These are phyloP conservation scores for Saccharata proteae DNA, from an alignment of 2,329 filamentous ascomycete species.

Conservation along the genomic window DNA sequence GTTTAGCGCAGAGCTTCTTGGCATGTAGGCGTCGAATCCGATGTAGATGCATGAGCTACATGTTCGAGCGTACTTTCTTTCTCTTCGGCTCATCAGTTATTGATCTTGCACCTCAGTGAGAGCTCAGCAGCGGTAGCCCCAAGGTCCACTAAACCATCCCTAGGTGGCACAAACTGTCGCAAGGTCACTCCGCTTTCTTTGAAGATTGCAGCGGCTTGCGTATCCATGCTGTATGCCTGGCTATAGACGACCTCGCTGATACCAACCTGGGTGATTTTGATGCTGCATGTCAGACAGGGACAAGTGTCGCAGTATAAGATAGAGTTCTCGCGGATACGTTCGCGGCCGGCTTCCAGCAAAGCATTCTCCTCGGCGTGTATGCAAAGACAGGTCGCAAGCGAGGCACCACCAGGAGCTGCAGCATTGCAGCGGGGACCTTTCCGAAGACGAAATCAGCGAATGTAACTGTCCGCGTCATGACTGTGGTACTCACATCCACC, in stretches of 20 bases:
- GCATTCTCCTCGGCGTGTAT: conserved; percentile 99
- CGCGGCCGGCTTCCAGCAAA: conserved; percentile 81
- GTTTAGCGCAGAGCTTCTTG: no score
- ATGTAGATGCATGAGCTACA: no score
- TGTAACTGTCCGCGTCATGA: neutral
- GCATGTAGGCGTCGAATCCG: no score
- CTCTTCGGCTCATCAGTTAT: no score
- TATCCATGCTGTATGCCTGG: conserved; percentile 90
- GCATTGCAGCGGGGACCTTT: conserved; percentile 63
- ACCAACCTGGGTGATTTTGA: conserved; percentile 96
- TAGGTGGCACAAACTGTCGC: conserved; percentile 56
- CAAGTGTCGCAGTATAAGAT: conserved; percentile 93
- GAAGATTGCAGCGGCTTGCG: conserved; percentile 65
- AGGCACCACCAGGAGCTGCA: conserved; percentile 55
- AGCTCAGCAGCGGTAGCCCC: no score
- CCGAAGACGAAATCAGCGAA: no score
- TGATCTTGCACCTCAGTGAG: no score
- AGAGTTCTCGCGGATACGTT: conserved; percentile 70
- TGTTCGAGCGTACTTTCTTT: no score
- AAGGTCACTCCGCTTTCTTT: conserved; percentile 70
- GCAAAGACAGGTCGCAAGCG: conserved; percentile 78
- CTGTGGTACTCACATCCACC: conserved; percentile 56
- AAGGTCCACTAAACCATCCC: conserved; percentile 4
- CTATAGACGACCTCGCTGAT: conserved; percentile 93
- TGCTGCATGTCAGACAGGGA: conserved; percentile 92